Conservation (phyloP, 2,329 filamentous ascomycete species). For the Fusarium caatingaense region DNA sequence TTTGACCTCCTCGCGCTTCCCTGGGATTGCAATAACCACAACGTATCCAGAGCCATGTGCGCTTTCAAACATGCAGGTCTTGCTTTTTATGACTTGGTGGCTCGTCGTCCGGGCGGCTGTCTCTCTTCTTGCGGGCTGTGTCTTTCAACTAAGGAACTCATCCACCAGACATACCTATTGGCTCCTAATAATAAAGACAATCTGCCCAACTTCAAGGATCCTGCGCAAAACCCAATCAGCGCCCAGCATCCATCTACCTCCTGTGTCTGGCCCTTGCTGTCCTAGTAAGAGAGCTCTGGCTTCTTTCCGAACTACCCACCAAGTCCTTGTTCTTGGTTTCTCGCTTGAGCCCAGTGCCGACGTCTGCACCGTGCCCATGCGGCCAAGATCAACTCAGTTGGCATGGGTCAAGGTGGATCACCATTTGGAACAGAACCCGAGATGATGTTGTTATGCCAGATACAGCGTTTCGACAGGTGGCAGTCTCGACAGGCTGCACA, state of each 20-base stretch:
- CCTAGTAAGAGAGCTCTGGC: slow-evolving; percentile 26
- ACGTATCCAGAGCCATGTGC: slow-evolving; percentile 26
- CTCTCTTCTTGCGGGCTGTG: slow-evolving; percentile 7
- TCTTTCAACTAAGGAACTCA: slow-evolving; percentile 10
- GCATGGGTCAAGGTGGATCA: slow-evolving; percentile 40
- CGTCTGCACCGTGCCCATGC: slow-evolving; percentile 40
- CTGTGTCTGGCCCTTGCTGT: slow-evolving; percentile 41
- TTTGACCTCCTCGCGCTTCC: slow-evolving; percentile 25
- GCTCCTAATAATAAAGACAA: slow-evolving; percentile 29
- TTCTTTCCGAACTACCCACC: slow-evolving; percentile 38
- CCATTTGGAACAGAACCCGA: slow-evolving; percentile 35
- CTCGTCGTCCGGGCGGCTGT: slow-evolving; percentile 17
- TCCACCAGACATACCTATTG: slow-evolving; percentile 2
- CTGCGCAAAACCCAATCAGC: slow-evolving; percentile 33
- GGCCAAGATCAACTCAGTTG: slow-evolving; percentile 40
- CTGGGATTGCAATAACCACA: neutral
- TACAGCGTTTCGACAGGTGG: slow-evolving; percentile 36
- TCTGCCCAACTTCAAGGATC: slow-evolving; percentile 24
- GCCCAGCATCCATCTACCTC: slow-evolving; percentile 23
- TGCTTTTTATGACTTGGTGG: neutral
- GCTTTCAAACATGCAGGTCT: slow-evolving; percentile 10
- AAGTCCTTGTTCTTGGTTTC: slow-evolving; percentile 37
- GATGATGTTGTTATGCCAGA: slow-evolving; percentile 41
- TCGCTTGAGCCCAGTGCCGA: slow-evolving; percentile 43
- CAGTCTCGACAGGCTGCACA: slow-evolving; percentile 18